Percentiles rank a stretch among this genome's conserved stretches.
phyloP scores from a whole-genome alignment of 768 basidiomycete genomes.

The Agrocybe pediades region DNA sequence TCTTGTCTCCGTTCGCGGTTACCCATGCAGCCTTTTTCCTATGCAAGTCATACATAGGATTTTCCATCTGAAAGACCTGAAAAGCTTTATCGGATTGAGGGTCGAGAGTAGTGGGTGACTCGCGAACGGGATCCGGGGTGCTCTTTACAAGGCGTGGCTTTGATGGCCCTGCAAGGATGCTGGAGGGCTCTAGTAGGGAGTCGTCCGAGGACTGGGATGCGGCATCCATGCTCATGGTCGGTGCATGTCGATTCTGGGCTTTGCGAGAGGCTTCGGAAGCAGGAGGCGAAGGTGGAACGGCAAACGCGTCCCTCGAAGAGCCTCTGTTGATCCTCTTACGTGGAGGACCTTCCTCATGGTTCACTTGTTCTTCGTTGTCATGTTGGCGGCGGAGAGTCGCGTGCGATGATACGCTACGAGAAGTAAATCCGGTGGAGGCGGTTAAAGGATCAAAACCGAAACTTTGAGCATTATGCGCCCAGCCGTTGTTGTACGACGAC shows the following conservation, averaged over 20 bases:
- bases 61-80: constrained; percentile 62
- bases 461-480: constrained; percentile 35
- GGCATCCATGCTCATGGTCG: constrained; percentile 36
- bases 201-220: constrained; percentile 72
- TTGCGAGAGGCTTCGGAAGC: constrained; percentile 63
- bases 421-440: constrained; percentile 59
- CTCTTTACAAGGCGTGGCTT: constrained; percentile 59
- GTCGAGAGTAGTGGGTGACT: constrained; percentile 27
- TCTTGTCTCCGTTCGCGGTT: constrained; percentile 60
- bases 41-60: constrained; percentile 47
- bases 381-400: constrained; percentile 55
- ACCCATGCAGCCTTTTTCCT: constrained; percentile 68
- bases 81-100: constrained; percentile 42
- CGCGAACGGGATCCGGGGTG: constrained; percentile 35
- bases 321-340: constrained; percentile 71
- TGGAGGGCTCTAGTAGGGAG: constrained; percentile 52
- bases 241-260: constrained; percentile 48
- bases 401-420: constrained; percentile 41
- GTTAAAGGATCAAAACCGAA: constrained; percentile 54
- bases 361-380: constrained; percentile 25
- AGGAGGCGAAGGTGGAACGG: constrained; percentile 46
- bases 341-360: constrained; percentile 65
- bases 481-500: constrained; percentile 35
- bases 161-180: constrained; percentile 43
- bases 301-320: constrained; percentile 35